Conservation (phyloP, 192 early-diverging fungal species). For the Endogone sp. region DNA sequence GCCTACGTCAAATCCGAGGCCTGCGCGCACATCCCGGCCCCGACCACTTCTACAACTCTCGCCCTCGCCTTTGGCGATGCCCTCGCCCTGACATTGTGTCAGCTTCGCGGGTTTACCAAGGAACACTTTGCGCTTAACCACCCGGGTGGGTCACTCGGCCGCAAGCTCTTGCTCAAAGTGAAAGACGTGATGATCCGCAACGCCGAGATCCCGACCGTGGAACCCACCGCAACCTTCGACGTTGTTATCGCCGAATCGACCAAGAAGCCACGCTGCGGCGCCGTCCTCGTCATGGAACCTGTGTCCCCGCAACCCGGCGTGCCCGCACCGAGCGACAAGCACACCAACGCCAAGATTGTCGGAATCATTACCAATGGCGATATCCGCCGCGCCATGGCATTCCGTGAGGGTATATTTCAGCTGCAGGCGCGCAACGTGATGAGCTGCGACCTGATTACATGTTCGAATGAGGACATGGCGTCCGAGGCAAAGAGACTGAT, state of each 20-base stretch:
- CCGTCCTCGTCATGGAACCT: slow-evolving; percentile 32
- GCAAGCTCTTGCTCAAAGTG: slow-evolving; percentile 29
- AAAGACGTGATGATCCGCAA: slow-evolving; percentile 25
- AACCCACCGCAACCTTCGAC: slow-evolving; percentile 20
- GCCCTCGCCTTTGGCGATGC: slow-evolving; percentile 43
- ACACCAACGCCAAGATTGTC: slow-evolving; percentile 7
- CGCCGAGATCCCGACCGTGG: slow-evolving; percentile 16
- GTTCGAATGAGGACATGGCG: slow-evolving; percentile 19
- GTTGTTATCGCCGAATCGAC: slow-evolving; percentile 34
- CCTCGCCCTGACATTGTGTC: slow-evolving; percentile 30
- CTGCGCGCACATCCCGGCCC: slow-evolving; percentile 33
- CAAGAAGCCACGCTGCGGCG: slow-evolving; percentile 18
- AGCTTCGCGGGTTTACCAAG: slow-evolving; percentile 28
- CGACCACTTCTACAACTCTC: slow-evolving; percentile 39
- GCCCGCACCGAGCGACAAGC: neutral
- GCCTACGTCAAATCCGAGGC: slow-evolving; percentile 30
- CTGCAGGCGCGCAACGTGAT: slow-evolving; percentile 28
- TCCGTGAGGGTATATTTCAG: slow-evolving; percentile 26
- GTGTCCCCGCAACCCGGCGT: slow-evolving; percentile 2
- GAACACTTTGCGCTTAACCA: slow-evolving; percentile 40
- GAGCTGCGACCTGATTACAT: slow-evolving; percentile 20
- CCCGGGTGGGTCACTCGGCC: slow-evolving; percentile 39
- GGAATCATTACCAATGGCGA: slow-evolving; percentile 38
- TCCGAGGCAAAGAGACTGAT: slow-evolving; percentile 28
- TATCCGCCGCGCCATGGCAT: slow-evolving; percentile 25